Base-by-base conservation (phyloP, 768 basidiomycete species). In the Suillus spraguei region DNA sequence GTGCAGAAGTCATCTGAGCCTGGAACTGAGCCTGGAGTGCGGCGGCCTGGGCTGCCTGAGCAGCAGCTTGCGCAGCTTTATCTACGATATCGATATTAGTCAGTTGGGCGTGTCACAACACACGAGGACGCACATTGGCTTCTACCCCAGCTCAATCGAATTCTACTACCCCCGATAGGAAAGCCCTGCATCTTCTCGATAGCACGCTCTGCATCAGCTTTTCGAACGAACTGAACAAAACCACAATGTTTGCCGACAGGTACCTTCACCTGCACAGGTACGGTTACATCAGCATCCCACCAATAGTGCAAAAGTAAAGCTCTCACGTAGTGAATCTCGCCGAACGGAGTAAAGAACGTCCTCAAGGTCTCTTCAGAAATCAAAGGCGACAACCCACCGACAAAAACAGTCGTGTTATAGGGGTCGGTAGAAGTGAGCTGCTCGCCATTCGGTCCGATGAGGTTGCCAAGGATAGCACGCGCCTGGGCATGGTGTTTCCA, bases 111-210 rank as follows among this genome's bases (percentile, higher is more conserved):
- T 32, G 28, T 52, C 42, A 17, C 10, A 39, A 24, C 44, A 11
- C 38, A 17, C 39, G 59, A 47, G 53, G 6, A 44, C 59, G 59
- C 67, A 94, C 93, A 94, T 84, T 96, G 94, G 76, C 91, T 94
- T 54, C 95, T 83, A 47, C 95, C 95, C 95, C 95, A 97, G 71
- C 92, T 94, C 66, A 97, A 77, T 41, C 95, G 85, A 67, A 97
- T 95, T 69, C 92, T 83, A 66, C 94, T 94, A 17, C 95, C 95
- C 39, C 93, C 94, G 67, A 97, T 89, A 5, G 94, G 94, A 73
- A 95, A 97, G 32, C 94, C 95, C 79, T 97, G 95, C 95, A 97
- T 95, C 77, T 93, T 94, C 77, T 95, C 92, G 65, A 97, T 97
- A 10, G 95, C 94, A 42, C 86, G 83, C 75, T 96, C 94, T 13